These are phyloP conservation scores for Colletotrichum limetticola DNA, from an alignment of 2,329 filamentous ascomycete genomes.

Conservation along the genomic window DNA sequence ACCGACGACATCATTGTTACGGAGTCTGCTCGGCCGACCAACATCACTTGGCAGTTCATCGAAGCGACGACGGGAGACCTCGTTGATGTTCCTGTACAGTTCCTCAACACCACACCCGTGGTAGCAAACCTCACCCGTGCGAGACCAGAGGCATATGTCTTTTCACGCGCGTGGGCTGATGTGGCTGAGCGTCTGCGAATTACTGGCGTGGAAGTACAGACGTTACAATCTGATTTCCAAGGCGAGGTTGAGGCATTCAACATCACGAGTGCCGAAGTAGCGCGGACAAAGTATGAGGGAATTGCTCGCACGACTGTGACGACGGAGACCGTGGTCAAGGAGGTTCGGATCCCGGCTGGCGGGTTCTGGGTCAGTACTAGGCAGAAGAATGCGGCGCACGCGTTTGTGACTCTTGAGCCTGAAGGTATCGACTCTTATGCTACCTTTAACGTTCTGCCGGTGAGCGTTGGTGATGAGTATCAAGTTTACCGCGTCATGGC, in stretches of 20 bases:
- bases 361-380: conserved; percentile 45
- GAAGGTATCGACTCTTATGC: conserved; percentile 47
- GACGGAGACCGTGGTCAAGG: conserved; percentile 31
- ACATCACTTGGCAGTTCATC: conserved; percentile 41
- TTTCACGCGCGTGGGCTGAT: conserved; percentile 43
- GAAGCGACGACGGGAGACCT: conserved; percentile 41
- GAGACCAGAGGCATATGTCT: conserved; percentile 44
- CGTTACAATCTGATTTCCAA: conserved; percentile 36
- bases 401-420: conserved; percentile 44
- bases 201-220: conserved; percentile 41
- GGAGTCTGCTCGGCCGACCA: conserved; percentile 37
- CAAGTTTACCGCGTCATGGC: conserved; percentile 41
- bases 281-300: conserved; percentile 42
- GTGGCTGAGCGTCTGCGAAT: conserved; percentile 41
- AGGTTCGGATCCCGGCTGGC: conserved; percentile 41
- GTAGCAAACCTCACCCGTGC: conserved; percentile 43
- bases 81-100: conserved; percentile 41
- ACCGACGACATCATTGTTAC: conserved; percentile 44
- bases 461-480: conserved; percentile 44
- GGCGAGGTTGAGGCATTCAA: conserved; percentile 43
- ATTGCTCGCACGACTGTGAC: conserved; percentile 38
- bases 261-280: conserved; percentile 38
- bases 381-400: conserved; percentile 45
- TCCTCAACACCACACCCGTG: conserved; percentile 42
- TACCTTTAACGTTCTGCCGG: conserved; percentile 43